These are phyloP conservation scores for Noccaea bulbosa DNA, from an alignment of 345 rosid species.

Conservation along the genomic window DNA sequence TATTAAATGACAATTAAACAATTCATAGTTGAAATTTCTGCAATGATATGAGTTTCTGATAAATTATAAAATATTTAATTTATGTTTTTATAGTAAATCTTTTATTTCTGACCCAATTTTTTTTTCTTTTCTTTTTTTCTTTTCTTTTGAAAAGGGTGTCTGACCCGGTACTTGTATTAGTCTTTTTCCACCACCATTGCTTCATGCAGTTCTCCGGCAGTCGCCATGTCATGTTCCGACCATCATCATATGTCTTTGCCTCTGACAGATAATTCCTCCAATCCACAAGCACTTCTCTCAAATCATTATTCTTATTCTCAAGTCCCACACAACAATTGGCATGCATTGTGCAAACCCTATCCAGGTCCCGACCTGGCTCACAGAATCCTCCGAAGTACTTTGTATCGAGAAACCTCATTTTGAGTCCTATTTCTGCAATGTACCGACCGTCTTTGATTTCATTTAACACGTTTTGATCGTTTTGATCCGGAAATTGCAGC, in stretches of 20 bases:
- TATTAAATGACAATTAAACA: background rate
- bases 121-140: background rate
- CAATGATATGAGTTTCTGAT: background rate
- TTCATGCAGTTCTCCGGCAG: slow-evolving; percentile 19
- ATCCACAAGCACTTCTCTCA: slow-evolving; percentile 55
- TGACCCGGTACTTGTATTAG: too few relatives aligned
- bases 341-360: slow-evolving; percentile 72
- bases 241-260: slow-evolving; percentile 6
- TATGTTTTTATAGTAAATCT: background rate
- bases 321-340: slow-evolving; percentile 80
- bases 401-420: slow-evolving; percentile 65
- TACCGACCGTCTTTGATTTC: slow-evolving; percentile 25
- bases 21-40: background rate
- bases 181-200: slow-evolving; percentile 18
- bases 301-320: slow-evolving; percentile 58
- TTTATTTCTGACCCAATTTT: background rate
- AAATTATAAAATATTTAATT: background rate
- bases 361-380: slow-evolving; percentile 52
- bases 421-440: slow-evolving; percentile 39
- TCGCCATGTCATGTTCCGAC: slow-evolving; percentile 4
- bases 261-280: slow-evolving; percentile 51
- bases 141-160: too few relatives aligned
- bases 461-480: slow-evolving; percentile 42
- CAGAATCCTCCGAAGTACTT: slow-evolving; percentile 73
- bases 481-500: slow-evolving; percentile 41